Percentiles rank a stretch among this genome's conserved stretches.
Evolutionary conservation across 371 early-diverging fungal species (phyloP).

Genomic region (Rozella allomycis): DNA sequence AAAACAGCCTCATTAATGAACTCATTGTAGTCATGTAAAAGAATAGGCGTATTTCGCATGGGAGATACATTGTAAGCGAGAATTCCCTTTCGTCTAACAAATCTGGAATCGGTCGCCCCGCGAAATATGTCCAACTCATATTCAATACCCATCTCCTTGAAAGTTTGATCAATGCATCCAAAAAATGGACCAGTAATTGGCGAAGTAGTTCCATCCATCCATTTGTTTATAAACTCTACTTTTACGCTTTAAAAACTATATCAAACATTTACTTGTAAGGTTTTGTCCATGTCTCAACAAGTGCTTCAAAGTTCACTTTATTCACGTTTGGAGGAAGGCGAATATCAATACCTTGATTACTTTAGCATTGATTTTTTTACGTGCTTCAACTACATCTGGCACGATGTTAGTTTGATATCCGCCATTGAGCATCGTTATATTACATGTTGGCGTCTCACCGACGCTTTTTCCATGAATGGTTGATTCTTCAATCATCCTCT

Average conservation of each 20-base stretch:
- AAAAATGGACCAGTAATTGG: too few species aligned
- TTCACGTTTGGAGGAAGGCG: slow-evolving; percentile 40
- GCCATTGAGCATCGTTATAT: slow-evolving; percentile 34
- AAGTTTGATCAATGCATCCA: too few species aligned
- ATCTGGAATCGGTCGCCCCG: slow-evolving; percentile 50
- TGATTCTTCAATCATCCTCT: slow-evolving; percentile 16
- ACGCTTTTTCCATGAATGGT: slow-evolving; percentile 15
- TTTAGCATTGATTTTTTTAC: too few species aligned
- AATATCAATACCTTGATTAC: slow-evolving; percentile 49
- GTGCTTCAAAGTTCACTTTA: slow-evolving; percentile 29
- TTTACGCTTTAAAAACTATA: too few species aligned
- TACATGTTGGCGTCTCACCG: slow-evolving; percentile 53
- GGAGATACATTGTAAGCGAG: slow-evolving; percentile 49
- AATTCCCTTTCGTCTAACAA: slow-evolving; percentile 38
- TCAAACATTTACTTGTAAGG: too few species aligned
- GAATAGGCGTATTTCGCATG: slow-evolving; percentile 39
- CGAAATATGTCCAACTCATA: slow-evolving; percentile 50
- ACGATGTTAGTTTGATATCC: slow-evolving; percentile 42
- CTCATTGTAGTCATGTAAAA: slow-evolving; percentile 62
- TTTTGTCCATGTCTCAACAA: too few species aligned
- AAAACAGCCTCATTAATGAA: slow-evolving; percentile 40
- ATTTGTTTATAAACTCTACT: too few species aligned
- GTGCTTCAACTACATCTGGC: slow-evolving; percentile 30
- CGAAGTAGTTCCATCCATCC: too few species aligned
- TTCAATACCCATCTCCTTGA: too few species aligned